Conservation (phyloP, 2,329 filamentous ascomycete genomes). For the Metarhizium album region DNA sequence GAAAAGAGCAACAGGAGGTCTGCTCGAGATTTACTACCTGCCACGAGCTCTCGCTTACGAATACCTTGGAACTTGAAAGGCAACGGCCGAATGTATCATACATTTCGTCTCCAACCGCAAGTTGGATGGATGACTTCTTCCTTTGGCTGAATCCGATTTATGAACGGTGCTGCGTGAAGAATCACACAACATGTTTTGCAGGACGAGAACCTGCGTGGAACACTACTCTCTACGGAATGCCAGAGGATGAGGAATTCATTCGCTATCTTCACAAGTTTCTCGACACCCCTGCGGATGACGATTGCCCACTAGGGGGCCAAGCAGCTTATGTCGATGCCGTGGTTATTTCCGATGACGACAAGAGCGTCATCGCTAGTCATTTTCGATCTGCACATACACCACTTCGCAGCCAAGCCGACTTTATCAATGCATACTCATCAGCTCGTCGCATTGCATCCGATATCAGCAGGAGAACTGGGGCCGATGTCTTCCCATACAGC, state of each 20-base stretch:
- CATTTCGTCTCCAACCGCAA: slow-evolving; percentile 78
- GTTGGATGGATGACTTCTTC: slow-evolving; percentile 96
- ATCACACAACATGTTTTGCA: slow-evolving; percentile 66
- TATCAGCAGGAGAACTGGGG: slow-evolving; percentile 58
- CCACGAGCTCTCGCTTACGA: slow-evolving; percentile 70
- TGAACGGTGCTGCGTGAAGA: slow-evolving; percentile 61
- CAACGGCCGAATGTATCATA: slow-evolving; percentile 83
- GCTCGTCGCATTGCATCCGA: slow-evolving; percentile 78
- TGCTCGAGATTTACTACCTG: slow-evolving; percentile 90
- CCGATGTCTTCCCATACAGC: slow-evolving; percentile 90
- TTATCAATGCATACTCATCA: slow-evolving; percentile 81
- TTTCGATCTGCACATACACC: slow-evolving; percentile 88
- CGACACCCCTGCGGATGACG: slow-evolving; percentile 63
- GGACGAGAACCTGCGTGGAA: slow-evolving; percentile 76
- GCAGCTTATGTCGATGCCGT: slow-evolving; percentile 81
- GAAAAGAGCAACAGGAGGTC: slow-evolving; percentile 69
- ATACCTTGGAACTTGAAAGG: slow-evolving; percentile 86
- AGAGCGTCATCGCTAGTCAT: slow-evolving; percentile 69
- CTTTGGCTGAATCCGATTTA: slow-evolving; percentile 84
- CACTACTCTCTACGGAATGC: slow-evolving; percentile 81
- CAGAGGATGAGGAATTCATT: slow-evolving; percentile 83
- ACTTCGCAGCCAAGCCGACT: slow-evolving; percentile 78
- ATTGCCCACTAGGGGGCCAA: slow-evolving; percentile 80
- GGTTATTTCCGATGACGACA: slow-evolving; percentile 57
- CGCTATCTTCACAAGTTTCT: slow-evolving; percentile 80